These are phyloP conservation scores for Orbilia javanica DNA, from an alignment of 2,329 filamentous ascomycete genomes.

Conservation along the genomic window DNA sequence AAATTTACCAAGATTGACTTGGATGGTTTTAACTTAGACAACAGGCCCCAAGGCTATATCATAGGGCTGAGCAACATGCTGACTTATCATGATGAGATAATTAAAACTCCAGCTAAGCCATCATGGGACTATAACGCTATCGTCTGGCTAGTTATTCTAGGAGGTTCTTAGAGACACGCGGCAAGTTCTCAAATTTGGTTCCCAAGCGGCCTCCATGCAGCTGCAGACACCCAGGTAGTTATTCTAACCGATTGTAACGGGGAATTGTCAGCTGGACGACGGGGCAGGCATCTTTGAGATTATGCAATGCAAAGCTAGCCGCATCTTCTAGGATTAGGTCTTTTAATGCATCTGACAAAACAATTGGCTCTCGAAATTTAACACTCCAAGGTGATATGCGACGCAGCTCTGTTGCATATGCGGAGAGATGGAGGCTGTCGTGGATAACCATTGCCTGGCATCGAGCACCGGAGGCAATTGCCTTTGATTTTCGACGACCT, in stretches of 20 bases:
- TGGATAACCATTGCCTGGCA: background rate
- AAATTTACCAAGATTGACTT: too few species aligned
- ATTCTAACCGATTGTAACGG: conserved; percentile 2
- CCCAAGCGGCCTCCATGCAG: too few species aligned
- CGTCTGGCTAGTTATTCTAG: too few species aligned
- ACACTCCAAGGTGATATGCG: background rate
- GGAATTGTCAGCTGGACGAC: conserved; percentile 1
- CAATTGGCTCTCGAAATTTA: background rate
- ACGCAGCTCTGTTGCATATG: conserved; percentile 1
- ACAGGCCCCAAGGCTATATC: background rate
- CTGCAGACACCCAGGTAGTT: too few species aligned
- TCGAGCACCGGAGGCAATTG: background rate
- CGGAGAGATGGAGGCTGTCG: background rate
- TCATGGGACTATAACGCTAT: background rate
- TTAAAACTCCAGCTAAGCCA: background rate
- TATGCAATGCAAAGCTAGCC: conserved; percentile 6
- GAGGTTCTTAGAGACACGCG: too few species aligned
- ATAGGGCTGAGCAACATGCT: conserved; percentile 11
- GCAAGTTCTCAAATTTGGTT: too few species aligned
- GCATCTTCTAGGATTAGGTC: background rate
- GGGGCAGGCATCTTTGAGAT: background rate
- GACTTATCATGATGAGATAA: background rate
- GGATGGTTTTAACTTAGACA: background rate
- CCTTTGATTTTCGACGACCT: background rate
- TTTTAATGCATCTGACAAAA: background rate